Evolutionary conservation across 1,284 basidiomycete genomes (phyloP), one percentile per base, ranked within the genome.

Genomic region (Microbotryum lychnidis-dioicae): DNA sequence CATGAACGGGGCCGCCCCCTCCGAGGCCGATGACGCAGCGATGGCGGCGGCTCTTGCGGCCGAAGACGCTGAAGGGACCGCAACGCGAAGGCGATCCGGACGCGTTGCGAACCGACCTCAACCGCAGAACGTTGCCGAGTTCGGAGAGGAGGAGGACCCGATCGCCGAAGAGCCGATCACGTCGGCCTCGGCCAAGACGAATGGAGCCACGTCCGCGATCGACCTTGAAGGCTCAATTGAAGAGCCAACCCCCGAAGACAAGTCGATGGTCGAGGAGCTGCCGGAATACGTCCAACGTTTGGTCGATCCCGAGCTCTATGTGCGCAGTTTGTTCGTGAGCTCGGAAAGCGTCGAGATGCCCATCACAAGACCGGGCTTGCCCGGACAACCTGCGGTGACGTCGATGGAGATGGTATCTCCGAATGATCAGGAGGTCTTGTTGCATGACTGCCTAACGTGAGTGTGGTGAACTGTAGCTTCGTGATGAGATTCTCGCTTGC

Each of bases 381-480:
- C 31, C 29, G 59, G 45, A 2, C 59, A 56, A 53, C 27, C 55
- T 37, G 46, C 25, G 21, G 48, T 37, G 29, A 56, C 50, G 5
- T 47, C 50, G 44, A 53, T 58, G 29, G 65, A 65, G 25, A 51
- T 23, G 25, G 33, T 65, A 10, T 65, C 63, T 16, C 55, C 63
- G 51, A 65, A 65, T 14, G 68, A 69, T 60, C 68, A 69, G 20
- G 68, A 69, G 47, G 65, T 63, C 7, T 29, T 69, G 25, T 50
- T 69, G 33, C 65, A 69, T 23, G 65, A 69, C 29, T 69, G 68
- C 54, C 31, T 67, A 20, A 69, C 67, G 67, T 69, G 50, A 50
- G 67, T 61, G 12, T n/a, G 6, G 33, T 44, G 20, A 25, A 6
- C 27, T 25, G 25, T 57, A 10, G 31, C 18, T 18, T 8, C 31